Evolutionary conservation across 2,329 filamentous ascomycete species (phyloP).

Genomic region (Aureobasidium sp.): DNA sequence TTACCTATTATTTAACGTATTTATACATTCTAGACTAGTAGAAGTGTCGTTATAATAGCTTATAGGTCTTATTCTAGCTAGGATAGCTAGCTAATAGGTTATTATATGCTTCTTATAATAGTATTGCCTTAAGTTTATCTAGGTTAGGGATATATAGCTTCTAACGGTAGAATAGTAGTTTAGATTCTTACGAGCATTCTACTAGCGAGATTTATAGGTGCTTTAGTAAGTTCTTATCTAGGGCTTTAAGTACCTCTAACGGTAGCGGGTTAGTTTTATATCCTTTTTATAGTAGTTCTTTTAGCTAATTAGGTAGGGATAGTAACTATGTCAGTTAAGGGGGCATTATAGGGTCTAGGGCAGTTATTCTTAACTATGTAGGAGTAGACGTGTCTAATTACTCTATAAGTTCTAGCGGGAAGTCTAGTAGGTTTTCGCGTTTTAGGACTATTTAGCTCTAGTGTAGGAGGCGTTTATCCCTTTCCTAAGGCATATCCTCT

Average conservation of each 20-base stretch:
- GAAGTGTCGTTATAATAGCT: background rate
- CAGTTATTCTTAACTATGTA: too few relatives aligned
- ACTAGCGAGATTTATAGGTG: background rate
- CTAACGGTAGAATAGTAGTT: background rate
- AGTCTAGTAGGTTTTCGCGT: background rate
- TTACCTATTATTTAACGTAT: background rate
- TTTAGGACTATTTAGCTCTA: conserved; percentile 5
- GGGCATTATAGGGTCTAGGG: background rate
- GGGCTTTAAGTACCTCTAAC: background rate
- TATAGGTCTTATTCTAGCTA: background rate
- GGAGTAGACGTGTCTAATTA: too few relatives aligned
- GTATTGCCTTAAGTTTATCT: background rate
- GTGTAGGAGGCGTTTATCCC: conserved; percentile 1
- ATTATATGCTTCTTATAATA: background rate
- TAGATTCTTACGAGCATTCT: background rate
- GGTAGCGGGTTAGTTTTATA: background rate
- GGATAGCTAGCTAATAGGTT: background rate
- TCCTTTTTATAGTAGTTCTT: background rate
- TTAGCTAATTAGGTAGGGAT: background rate
- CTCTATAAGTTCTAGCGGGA: background rate
- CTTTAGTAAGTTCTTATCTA: background rate
- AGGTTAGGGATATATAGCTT: conserved; percentile 1
- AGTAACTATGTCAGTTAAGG: background rate
- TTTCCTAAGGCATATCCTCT: conserved; percentile 2
- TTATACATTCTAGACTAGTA: background rate